Evolutionary conservation across 1,139 yeast genomes (phyloP).

Genomic region (Nadsonia starkeyi-henricii): DNA sequence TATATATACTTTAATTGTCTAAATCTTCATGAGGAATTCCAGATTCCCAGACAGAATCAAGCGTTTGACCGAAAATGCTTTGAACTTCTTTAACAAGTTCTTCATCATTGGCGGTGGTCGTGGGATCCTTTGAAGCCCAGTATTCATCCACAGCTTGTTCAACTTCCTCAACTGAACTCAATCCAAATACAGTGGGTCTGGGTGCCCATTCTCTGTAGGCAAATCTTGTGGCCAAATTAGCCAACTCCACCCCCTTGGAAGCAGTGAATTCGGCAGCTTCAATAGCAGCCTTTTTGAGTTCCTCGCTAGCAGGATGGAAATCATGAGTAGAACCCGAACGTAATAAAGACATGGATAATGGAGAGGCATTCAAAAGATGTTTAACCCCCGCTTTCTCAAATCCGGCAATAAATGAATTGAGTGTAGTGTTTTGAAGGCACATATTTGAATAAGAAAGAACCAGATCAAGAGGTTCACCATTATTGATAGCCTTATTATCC

Average conservation of each 20-base stretch:
- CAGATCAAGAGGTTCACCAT: slow-evolving; percentile 47
- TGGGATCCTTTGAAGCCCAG: slow-evolving; percentile 31
- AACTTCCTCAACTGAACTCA: slow-evolving; percentile 48
- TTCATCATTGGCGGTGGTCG: slow-evolving; percentile 29
- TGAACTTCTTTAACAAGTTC: slow-evolving; percentile 33
- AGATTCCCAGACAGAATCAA: slow-evolving; percentile 60
- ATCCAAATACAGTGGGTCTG: slow-evolving; percentile 63
- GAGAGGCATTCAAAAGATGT: slow-evolving; percentile 62
- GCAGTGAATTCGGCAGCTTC: slow-evolving; percentile 36
- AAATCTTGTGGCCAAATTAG: slow-evolving; percentile 68
- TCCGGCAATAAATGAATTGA: slow-evolving; percentile 35
- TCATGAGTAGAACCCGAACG: slow-evolving; percentile 51
- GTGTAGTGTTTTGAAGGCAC: slow-evolving; percentile 62
- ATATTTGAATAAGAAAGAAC: slow-evolving; percentile 70
- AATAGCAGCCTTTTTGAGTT: slow-evolving; percentile 41
- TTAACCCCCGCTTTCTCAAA: slow-evolving; percentile 42
- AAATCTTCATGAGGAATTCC: slow-evolving; percentile 34
- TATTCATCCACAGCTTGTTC: slow-evolving; percentile 47
- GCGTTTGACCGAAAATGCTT: slow-evolving; percentile 33
- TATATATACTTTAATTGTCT: no score
- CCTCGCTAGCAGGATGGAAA: slow-evolving; percentile 72
- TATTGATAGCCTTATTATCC: slow-evolving; percentile 11
- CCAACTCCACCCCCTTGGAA: slow-evolving; percentile 41
- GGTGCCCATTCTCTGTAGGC: slow-evolving; percentile 47
- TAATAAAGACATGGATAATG: slow-evolving; percentile 75